Conservation (phyloP, 805 yeast genomes). For the Yamadazyma tumulicola region DNA sequence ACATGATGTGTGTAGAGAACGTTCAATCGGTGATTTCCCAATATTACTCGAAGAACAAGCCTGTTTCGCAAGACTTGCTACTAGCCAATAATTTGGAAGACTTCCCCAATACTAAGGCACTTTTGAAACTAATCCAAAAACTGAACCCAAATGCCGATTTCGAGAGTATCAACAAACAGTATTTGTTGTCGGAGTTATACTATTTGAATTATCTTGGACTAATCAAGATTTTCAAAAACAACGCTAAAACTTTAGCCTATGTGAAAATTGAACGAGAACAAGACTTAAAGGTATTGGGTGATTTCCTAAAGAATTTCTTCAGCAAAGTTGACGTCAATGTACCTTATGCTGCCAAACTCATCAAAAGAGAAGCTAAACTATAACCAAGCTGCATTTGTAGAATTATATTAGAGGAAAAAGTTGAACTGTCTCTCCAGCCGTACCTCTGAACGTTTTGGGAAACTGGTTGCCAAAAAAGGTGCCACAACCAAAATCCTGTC, state of each 20-base stretch:
- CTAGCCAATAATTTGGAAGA: slow-evolving; percentile 19
- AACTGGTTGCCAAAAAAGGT: too few relatives aligned
- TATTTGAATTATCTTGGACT: slow-evolving; percentile 33
- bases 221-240: slow-evolving; percentile 37
- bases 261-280: slow-evolving; percentile 27
- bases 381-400: too few relatives aligned
- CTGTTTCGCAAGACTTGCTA: slow-evolving; percentile 20
- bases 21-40: slow-evolving; percentile 10
- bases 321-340: slow-evolving; percentile 17
- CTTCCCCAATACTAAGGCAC: slow-evolving; percentile 31
- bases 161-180: slow-evolving; percentile 41
- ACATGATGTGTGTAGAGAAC: slow-evolving; percentile 22
- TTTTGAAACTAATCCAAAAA: slow-evolving; percentile 24
- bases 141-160: slow-evolving; percentile 21
- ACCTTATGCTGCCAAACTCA: slow-evolving; percentile 12
- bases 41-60: slow-evolving; percentile 8
- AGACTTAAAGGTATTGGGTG: slow-evolving; percentile 24
- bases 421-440: too few relatives aligned
- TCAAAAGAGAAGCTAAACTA: too few relatives aligned
- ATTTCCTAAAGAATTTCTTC: slow-evolving; percentile 20
- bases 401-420: too few relatives aligned
- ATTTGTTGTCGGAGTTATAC: slow-evolving; percentile 36
- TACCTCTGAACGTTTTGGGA: too few relatives aligned
- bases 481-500: too few relatives aligned
- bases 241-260: slow-evolving; percentile 38